phyloP scores from a whole-genome alignment of 768 basidiomycete species.

The Chalciporus piperatus region DNA sequence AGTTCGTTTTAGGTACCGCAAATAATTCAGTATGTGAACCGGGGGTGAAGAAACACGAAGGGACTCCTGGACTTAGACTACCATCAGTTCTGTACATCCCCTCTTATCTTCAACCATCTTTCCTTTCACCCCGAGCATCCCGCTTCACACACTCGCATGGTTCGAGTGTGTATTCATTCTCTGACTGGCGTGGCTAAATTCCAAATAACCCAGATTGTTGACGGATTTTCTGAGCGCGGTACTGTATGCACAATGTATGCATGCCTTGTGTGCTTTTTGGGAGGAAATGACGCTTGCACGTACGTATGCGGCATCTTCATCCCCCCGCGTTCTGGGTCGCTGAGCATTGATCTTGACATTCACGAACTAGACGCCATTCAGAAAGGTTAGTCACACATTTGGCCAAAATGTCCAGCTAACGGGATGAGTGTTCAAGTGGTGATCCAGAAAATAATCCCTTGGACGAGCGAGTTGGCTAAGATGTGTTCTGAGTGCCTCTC shows the following conservation, averaged over 20 bases:
- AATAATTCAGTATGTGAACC: slow-evolving; percentile 10
- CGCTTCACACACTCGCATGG: slow-evolving; percentile 2
- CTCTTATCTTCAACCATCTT: slow-evolving; percentile 7
- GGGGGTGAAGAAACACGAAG: slow-evolving; percentile 2
- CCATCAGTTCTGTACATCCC: slow-evolving; percentile 19
- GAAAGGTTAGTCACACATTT: too few relatives aligned
- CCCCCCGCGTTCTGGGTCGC: too few relatives aligned
- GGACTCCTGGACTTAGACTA: slow-evolving; percentile 24
- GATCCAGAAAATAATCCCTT: too few relatives aligned
- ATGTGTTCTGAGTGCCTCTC: too few relatives aligned
- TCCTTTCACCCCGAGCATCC: background rate
- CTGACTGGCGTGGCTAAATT: background rate
- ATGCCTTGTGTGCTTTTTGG: background rate
- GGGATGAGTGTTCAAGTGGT: too few relatives aligned
- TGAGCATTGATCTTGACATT: too few relatives aligned
- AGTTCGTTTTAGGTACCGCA: slow-evolving; percentile 24
- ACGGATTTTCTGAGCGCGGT: background rate
- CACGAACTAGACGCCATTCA: too few relatives aligned
- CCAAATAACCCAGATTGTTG: background rate
- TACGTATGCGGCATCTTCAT: too few relatives aligned
- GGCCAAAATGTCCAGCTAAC: too few relatives aligned
- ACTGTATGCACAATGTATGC: too few relatives aligned
- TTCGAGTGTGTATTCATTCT: background rate
- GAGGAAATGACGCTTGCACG: too few relatives aligned
- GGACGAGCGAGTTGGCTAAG: too few relatives aligned